phyloP scores from a whole-genome alignment of 2,329 filamentous ascomycete genomes.

The Verticillium albo-atrum region DNA sequence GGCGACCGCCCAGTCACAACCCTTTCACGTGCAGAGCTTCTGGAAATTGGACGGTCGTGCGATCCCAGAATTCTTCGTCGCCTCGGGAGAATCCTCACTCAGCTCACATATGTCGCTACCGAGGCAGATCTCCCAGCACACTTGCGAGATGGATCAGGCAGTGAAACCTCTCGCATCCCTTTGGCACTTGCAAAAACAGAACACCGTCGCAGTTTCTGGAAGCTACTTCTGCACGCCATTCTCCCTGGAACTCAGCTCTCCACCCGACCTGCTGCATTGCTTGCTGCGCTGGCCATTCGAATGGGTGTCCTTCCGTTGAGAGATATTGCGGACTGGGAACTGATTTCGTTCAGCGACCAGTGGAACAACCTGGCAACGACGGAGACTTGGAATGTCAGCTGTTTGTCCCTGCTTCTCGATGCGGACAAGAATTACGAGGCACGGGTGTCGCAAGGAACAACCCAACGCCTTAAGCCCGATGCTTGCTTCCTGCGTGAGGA shows the following conservation, averaged over 20 bases:
- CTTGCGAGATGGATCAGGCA: constrained; percentile 24
- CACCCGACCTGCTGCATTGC: constrained; percentile 36
- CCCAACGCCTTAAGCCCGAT: constrained; percentile 6
- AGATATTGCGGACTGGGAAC: constrained; percentile 33
- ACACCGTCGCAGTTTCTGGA: constrained; percentile 38
- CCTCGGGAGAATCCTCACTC: constrained; percentile 41
- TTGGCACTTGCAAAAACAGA: constrained; percentile 31
- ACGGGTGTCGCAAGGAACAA: constrained; percentile 18
- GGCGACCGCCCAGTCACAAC: constrained; percentile 19
- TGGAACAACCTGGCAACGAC: constrained; percentile 44
- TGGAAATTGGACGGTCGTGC: constrained; percentile 48
- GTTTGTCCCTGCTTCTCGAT: constrained; percentile 40
- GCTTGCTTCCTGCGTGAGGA: constrained; percentile 23
- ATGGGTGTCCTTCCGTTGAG: constrained; percentile 40
- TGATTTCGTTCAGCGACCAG: constrained; percentile 32
- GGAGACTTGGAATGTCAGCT: constrained; percentile 45
- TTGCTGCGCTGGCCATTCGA: constrained; percentile 42
- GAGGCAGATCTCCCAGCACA: constrained; percentile 37
- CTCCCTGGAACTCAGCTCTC: constrained; percentile 43
- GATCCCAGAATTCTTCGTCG: constrained; percentile 41
- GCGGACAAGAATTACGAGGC: constrained; percentile 32
- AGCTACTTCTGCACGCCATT: constrained; percentile 40
- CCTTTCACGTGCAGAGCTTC: constrained; percentile 40
- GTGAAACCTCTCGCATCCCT: constrained; percentile 36
- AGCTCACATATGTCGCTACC: constrained; percentile 36